These are phyloP conservation scores for Mycosphaerella sp. DNA, from an alignment of 2,329 filamentous ascomycete species.

Conservation along the genomic window DNA sequence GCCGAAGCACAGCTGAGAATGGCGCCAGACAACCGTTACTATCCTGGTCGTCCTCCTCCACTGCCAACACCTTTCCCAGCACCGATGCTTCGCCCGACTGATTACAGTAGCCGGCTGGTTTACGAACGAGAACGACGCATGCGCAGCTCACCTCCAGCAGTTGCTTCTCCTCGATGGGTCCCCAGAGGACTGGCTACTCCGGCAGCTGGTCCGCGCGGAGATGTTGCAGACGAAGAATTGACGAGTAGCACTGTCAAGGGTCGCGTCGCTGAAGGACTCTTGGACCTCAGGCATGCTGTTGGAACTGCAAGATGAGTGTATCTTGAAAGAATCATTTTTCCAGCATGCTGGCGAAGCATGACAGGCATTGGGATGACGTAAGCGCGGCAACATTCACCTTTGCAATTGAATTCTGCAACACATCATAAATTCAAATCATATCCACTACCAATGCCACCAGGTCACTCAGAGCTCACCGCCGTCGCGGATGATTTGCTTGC, in stretches of 20 bases:
- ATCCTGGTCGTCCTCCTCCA: constrained; percentile 3
- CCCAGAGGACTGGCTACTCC: neutral
- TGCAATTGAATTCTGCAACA: neutral
- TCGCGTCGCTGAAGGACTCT: constrained; percentile 48
- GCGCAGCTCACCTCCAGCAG: constrained; percentile 17
- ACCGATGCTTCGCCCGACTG: constrained; percentile 38
- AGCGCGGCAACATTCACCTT: neutral
- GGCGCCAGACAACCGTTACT: neutral
- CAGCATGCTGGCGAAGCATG: neutral
- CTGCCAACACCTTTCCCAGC: constrained; percentile 32
- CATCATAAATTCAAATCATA: neutral
- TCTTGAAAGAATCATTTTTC: too few species aligned
- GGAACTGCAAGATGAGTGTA: neutral
- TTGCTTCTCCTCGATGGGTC: neutral
- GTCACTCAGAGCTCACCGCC: neutral
- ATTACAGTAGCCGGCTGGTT: constrained; percentile 36
- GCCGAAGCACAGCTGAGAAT: constrained; percentile 4
- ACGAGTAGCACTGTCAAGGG: constrained; percentile 46
- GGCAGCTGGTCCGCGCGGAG: neutral
- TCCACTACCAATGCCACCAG: neutral
- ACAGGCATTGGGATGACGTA: neutral
- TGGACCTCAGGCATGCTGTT: constrained; percentile 40
- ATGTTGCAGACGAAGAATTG: constrained; percentile 31
- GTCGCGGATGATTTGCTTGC: neutral
- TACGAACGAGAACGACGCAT: constrained; percentile 15